Conservation (phyloP, 1,284 basidiomycete genomes). For the Tylopilus sp. region DNA sequence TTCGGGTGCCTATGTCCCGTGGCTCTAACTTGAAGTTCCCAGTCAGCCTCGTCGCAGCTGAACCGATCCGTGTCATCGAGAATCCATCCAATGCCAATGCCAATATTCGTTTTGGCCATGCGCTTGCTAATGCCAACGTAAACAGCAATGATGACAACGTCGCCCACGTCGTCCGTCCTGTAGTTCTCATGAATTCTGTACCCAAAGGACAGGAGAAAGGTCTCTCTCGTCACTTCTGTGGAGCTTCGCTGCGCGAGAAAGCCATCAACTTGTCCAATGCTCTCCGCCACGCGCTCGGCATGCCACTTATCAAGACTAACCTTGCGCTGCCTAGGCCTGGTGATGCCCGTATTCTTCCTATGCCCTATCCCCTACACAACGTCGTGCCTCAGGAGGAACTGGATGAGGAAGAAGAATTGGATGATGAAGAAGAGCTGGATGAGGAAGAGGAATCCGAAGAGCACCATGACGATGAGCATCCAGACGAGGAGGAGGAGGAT, state of each 20-base stretch:
- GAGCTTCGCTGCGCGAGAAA: constrained; percentile 34
- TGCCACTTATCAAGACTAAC: constrained; percentile 27
- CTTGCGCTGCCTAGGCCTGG: constrained; percentile 2
- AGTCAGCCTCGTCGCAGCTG: constrained; percentile 27
- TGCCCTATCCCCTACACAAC: constrained; percentile 7
- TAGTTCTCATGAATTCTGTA: constrained; percentile 1
- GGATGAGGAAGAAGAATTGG: constrained; percentile 12
- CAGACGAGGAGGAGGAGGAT: constrained; percentile 6
- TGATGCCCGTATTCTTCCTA: constrained; percentile 21
- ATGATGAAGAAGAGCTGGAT: no score
- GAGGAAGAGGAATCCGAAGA: no score
- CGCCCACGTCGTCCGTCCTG: constrained; percentile 23
- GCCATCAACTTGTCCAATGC: constrained; percentile 32
- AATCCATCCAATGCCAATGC: constrained; percentile 26
- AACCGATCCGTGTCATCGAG: constrained; percentile 28
- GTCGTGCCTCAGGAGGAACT: constrained; percentile 5
- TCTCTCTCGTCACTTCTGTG: constrained; percentile 25
- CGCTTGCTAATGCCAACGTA: constrained; percentile 32
- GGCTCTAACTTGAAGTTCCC: no score
- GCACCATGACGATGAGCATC: constrained; percentile 14
- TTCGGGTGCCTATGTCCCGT: neutral
- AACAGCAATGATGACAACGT: constrained; percentile 34
- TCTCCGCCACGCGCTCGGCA: constrained; percentile 31
- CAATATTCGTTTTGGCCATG: constrained; percentile 33
- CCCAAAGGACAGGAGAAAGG: constrained; percentile 10